Percentiles rank a stretch among this genome's conserved stretches.
These are phyloP conservation scores for Apiotrichum mycotoxinovorans DNA, from an alignment of 1,284 basidiomycete genomes.

Conservation along the genomic window DNA sequence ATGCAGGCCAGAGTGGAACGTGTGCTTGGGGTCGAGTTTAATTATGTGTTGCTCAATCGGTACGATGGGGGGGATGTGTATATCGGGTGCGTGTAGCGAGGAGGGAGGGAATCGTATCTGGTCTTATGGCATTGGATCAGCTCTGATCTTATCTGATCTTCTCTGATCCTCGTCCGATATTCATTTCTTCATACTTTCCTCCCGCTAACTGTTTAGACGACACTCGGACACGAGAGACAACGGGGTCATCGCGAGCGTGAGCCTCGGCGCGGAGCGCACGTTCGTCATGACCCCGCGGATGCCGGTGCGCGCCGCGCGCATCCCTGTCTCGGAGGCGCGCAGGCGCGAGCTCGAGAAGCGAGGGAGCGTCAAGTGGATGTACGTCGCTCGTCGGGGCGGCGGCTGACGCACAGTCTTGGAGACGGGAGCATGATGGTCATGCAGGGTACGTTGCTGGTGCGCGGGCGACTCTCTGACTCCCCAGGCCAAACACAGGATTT, in stretches of 20 bases:
- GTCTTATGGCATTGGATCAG: too few relatives aligned
- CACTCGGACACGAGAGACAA: conserved; percentile 41
- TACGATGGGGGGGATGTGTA: conserved; percentile 55
- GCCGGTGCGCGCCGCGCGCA: conserved; percentile 11
- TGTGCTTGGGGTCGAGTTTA: conserved; percentile 53
- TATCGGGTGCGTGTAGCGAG: conserved; percentile 50
- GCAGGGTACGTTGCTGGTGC: conserved; percentile 48
- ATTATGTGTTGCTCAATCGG: conserved; percentile 56
- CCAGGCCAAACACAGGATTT: conserved; percentile 51
- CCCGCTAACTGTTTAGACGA: conserved; percentile 12
- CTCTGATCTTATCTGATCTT: too few relatives aligned
- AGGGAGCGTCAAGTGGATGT: conserved; percentile 38
- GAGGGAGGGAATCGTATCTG: too few relatives aligned
- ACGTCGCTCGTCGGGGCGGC: conserved; percentile 9
- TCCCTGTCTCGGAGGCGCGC: not conserved
- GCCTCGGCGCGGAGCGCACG: conserved; percentile 53
- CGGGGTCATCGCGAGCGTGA: conserved; percentile 55
- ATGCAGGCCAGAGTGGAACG: conserved; percentile 50
- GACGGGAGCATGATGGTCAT: conserved; percentile 56
- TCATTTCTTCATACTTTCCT: too few relatives aligned
- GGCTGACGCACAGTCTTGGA: conserved; percentile 35
- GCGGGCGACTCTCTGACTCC: not conserved
- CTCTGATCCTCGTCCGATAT: too few relatives aligned
- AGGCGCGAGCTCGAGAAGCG: conserved; percentile 23
- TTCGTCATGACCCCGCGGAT: conserved; percentile 54